A percentile compares a stretch with the other conserved stretches of the same genome.
These are phyloP conservation scores for Neocallimastix lanati DNA, from an alignment of 192 early-diverging fungal species.

Conservation along the genomic window DNA sequence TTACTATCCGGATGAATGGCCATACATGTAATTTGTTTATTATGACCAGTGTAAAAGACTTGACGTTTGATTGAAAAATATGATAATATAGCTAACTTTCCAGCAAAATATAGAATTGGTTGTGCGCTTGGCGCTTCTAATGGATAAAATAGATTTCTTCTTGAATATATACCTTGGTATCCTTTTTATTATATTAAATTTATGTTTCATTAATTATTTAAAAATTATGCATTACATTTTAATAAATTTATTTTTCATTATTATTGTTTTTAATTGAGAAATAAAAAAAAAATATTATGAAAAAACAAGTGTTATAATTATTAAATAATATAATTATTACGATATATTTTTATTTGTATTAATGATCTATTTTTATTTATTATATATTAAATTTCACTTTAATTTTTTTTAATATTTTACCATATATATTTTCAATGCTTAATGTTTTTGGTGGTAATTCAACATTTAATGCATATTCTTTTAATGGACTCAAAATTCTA, in stretches of 20 bases:
- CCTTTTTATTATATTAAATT: too few relatives aligned
- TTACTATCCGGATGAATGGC: neutral
- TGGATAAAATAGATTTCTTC: neutral
- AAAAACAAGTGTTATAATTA: too few relatives aligned
- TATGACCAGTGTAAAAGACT: neutral
- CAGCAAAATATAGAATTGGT: neutral
- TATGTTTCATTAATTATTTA: too few relatives aligned
- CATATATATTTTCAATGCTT: neutral
- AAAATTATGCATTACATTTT: too few relatives aligned
- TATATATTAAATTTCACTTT: too few relatives aligned
- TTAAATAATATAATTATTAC: too few relatives aligned
- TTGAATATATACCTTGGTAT: neutral
- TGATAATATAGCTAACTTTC: neutral
- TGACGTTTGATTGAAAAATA: neutral
- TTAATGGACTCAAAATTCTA: neutral
- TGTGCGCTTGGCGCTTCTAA: neutral
- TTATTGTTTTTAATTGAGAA: too few relatives aligned
- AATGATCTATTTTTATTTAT: too few relatives aligned
- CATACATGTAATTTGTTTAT: neutral
- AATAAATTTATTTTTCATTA: too few relatives aligned
- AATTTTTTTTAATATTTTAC: neutral
- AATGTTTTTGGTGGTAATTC: neutral
- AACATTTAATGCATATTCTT: neutral
- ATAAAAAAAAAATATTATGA: too few relatives aligned
- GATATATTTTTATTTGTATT: too few relatives aligned